phyloP scores from a whole-genome alignment of 768 basidiomycete genomes.

The Boletus sensibilis region DNA sequence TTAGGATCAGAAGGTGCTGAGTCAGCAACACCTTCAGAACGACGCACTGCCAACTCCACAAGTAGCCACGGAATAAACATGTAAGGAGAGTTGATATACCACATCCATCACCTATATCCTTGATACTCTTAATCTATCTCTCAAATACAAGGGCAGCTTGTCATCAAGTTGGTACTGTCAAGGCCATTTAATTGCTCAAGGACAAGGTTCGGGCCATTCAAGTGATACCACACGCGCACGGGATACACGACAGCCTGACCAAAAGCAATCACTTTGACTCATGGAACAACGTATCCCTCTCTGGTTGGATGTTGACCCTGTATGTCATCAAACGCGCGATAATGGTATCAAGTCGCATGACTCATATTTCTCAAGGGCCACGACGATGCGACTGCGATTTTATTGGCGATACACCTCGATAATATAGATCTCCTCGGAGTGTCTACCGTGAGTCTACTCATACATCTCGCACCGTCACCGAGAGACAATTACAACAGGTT shows the following conservation, averaged over 20 bases:
- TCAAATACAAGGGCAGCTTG: background rate
- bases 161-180: background rate
- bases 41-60: too few species aligned
- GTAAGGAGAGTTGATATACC: too few species aligned
- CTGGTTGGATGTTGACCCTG: constrained; percentile 71
- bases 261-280: background rate
- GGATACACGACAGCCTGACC: background rate
- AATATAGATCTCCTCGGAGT: constrained; percentile 73
- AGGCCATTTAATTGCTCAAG: too few species aligned
- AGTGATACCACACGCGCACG: background rate
- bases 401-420: constrained; percentile 67
- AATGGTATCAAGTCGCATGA: background rate
- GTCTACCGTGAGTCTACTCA: constrained; percentile 61
- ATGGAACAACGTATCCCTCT: constrained; percentile 29
- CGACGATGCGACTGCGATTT: constrained; percentile 83
- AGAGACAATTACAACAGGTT: constrained; percentile 44
- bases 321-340: constrained; percentile 28
- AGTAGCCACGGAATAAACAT: background rate
- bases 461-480: background rate
- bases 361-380: constrained; percentile 57
- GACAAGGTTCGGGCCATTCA: background rate
- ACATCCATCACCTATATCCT: background rate
- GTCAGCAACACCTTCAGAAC: constrained; percentile 1
- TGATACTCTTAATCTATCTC: background rate
- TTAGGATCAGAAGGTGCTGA: constrained; percentile 21